Base-by-base conservation (phyloP, 768 basidiomycete species). In the Russula compacta region DNA sequence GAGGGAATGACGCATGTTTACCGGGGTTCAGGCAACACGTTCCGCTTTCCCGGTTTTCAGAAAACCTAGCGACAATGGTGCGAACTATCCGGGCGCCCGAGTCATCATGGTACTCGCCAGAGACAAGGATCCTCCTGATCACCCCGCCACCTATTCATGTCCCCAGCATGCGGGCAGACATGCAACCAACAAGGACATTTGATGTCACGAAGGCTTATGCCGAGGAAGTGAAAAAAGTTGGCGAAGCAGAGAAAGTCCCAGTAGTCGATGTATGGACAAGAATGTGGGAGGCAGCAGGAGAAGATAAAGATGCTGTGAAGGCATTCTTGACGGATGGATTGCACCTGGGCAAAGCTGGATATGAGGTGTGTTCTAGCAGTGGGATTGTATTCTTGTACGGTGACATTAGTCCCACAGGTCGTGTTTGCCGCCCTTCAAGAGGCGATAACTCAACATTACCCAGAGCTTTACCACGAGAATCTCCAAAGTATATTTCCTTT, bases 91-190 rank as follows among this genome's bases (percentile, higher is more conserved):
- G 76, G 52, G 81, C 81, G 2, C 80, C 87, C 0, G 71, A 76
- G 15, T 92, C 90, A 5, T 69, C 76, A 21, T 79, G 80, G 68
- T 81, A 88, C 73, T 86, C 87, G 10, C 86, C 88, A 2, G 67
- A 77, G 17, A 95, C 92, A 49, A 79, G 80, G 56, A 79, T 95
- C 67, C 74, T 97, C 55, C 77, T 98, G 58, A 82, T 95, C 60
- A 89, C 89, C 14, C 89, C 94, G 12, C 90, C 93, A 4, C 94
- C 94, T 2, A 79, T 92, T 56, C 88, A 86, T 67, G 83, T 83
- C 6, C 66, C 78, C 65, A 82, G 83, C 61, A 77, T 88, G 66
- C 69, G 67, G 42, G 79, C 75, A 47, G 79, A 82, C 67, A 74
- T 85, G 51, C 73, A 69, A 47, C 73, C 82, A 56, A 86, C 89